These are phyloP conservation scores for Globisporangium nodosum DNA, from an alignment of 352 stramenopile species.

Conservation along the genomic window DNA sequence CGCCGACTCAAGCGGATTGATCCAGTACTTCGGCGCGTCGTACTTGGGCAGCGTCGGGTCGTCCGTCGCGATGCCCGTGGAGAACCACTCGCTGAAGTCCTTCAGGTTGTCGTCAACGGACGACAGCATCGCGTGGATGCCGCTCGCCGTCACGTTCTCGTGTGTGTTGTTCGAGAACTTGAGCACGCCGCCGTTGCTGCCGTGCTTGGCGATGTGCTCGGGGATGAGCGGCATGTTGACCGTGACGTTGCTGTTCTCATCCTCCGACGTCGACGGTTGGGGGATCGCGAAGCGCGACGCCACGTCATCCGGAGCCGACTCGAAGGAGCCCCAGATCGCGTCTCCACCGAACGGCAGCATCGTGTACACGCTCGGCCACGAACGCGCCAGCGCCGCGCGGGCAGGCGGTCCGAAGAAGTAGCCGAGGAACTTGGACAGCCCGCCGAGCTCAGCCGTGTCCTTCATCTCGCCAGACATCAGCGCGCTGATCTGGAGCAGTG, in stretches of 20 bases:
- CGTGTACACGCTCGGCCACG: conserved; percentile 81
- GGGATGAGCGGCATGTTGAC: conserved; percentile 28
- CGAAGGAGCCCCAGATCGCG: conserved; percentile 72
- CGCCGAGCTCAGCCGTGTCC: conserved; percentile 88
- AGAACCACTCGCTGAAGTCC: conserved; percentile 35
- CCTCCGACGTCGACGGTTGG: conserved; percentile 17
- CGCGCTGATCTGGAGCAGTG: conserved; percentile 54
- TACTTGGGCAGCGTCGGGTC: conserved; percentile 46
- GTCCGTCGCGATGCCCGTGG: conserved; percentile 27
- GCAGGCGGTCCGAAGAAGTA: conserved; percentile 67
- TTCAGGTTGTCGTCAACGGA: conserved; percentile 43
- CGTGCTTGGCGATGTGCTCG: conserved; percentile 36
- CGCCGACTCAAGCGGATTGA: conserved; percentile 81
- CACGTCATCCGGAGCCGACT: conserved; percentile 61
- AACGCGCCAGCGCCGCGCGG: conserved; percentile 52
- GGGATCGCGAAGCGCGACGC: conserved; percentile 46
- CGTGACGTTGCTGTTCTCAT: conserved; percentile 14
- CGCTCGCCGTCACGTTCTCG: conserved; percentile 49
- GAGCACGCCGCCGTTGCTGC: conserved; percentile 44
- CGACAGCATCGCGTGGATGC: conserved; percentile 41
- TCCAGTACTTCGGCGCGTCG: conserved; percentile 69
- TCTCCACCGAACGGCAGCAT: conserved; percentile 93
- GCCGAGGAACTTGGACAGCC: conserved; percentile 80
- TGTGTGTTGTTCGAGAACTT: conserved; percentile 47
- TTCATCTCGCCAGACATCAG: conserved; percentile 95